Evolutionary conservation across 1,284 basidiomycete genomes (phyloP), one percentile per base, ranked within the genome.

Genomic region (Cutaneotrichosporon cavernicola): DNA sequence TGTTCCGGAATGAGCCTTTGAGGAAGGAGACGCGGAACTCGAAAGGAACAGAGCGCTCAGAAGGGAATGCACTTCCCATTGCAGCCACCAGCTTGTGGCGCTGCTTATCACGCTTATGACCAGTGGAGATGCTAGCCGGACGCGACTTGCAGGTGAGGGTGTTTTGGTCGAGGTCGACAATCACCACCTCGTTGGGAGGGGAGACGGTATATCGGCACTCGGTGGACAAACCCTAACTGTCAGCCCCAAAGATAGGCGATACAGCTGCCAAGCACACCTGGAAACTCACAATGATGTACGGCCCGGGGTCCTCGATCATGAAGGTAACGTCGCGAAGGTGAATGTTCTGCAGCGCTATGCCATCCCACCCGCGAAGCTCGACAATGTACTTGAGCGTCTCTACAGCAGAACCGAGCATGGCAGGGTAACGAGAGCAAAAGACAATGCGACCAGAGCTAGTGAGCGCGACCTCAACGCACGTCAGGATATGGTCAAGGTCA

Each of bases 11-110:
- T 50, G 76, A 71, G 36, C 93, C 92, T 2, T 89, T 90, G 4
- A 95, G 93, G 82, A 96, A 97, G 3, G 95, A 92, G 74, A 97
- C 91, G 75, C 94, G 93, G 83, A 96, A 91, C 79, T 97, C 95
- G 66, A 76, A 69, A 2, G 84, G 83, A 7, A 83, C 76, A 11
- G 64, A 61, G 56, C 51, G 58, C 34, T 68, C 64, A 6, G 56
- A 26, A 10, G 64, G 14, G 7, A 13, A 22, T 56, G 21, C 30
- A 21, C 21, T 30, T 64, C 73, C 61, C 60, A 73, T 76, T 70
- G 90, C 91, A 11, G 85, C 76, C 1, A 91, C 82, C 10, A 98
- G 83, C 72, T 86, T 87, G 72, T 89, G 87, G 49, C 90, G 85
- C 71, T 90, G 90, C 76, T 87, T 92, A 60, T 97, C 94, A 10